Evolutionary conservation across 345 rosid genomes (phyloP).

Genomic region (Melaleuca quinquenervia): DNA sequence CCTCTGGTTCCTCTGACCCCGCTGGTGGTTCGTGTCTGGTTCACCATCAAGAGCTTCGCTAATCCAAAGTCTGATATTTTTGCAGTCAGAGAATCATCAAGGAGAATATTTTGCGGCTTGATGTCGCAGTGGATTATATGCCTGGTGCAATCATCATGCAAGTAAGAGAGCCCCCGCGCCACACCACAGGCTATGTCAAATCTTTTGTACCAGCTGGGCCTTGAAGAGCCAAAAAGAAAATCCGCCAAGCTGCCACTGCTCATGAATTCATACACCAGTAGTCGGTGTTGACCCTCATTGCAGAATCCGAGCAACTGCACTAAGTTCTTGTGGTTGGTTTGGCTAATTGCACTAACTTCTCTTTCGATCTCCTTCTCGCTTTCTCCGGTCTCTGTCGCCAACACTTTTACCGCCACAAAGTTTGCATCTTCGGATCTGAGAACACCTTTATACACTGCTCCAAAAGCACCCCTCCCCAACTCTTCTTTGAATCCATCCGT

Average conservation of each 20-base stretch:
- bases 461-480: conserved; percentile 14
- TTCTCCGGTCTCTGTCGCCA: neutral
- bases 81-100: neutral
- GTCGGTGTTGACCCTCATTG: conserved; percentile 4
- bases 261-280: conserved; percentile 21
- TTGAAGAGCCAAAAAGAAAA: conserved; percentile 3
- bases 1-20: conserved; percentile 3
- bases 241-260: conserved; percentile 10
- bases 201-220: conserved; percentile 8
- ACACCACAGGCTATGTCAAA: conserved; percentile 6
- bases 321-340: conserved; percentile 25
- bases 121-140: conserved; percentile 6
- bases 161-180: conserved; percentile 12
- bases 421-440: neutral
- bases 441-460: conserved; percentile 13
- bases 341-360: conserved; percentile 12
- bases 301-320: conserved; percentile 21
- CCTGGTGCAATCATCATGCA: conserved; percentile 12
- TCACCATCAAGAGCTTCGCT: neutral
- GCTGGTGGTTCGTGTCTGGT: neutral
- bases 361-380: conserved; percentile 12
- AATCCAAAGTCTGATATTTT: conserved; percentile 10
- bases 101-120: conserved; percentile 7
- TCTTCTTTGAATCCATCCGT: conserved; percentile 1
- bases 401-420: conserved; percentile 8